A percentile compares a stretch with the other conserved stretches of the same genome.
These are phyloP conservation scores for barrel medic (Medicago truncatula) DNA, from an alignment of 306 rosid genomes.

Conservation along the genomic window DNA sequence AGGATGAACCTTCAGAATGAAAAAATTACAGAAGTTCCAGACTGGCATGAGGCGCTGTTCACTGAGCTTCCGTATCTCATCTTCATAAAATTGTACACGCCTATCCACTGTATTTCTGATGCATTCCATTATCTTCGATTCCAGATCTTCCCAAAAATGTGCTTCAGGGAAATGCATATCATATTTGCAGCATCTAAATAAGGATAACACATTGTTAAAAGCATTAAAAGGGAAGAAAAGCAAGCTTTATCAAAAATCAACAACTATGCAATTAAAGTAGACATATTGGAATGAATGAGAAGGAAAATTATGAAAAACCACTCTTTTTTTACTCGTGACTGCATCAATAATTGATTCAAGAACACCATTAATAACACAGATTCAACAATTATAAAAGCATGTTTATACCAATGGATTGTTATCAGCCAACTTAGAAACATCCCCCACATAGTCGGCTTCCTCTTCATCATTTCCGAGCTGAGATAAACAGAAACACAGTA, in stretches of 20 bases:
- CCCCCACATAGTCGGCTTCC: no score
- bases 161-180: constrained; percentile 84
- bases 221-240: constrained; percentile 39
- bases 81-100: constrained; percentile 98
- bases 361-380: no score
- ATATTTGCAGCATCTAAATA: constrained; percentile 90
- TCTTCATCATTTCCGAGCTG: no score
- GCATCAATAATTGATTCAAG: no score
- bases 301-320: constrained; percentile 30
- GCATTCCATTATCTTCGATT: constrained; percentile 88
- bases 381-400: no score
- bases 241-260: constrained; percentile 24
- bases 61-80: constrained; percentile 97
- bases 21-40: constrained; percentile 99
- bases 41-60: constrained; percentile 98
- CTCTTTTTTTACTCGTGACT: constrained; percentile 13
- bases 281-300: constrained; percentile 37
- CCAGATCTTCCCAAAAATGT: constrained; percentile 96
- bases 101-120: constrained; percentile 92
- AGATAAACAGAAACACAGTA: no score
- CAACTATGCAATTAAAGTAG: constrained; percentile 19
- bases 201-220: constrained; percentile 42
- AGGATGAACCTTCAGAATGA: constrained; percentile 84
- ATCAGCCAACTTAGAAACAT: no score
- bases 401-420: no score